Conservation (phyloP, 805 yeast genomes). For the Peterozyma toletana region DNA sequence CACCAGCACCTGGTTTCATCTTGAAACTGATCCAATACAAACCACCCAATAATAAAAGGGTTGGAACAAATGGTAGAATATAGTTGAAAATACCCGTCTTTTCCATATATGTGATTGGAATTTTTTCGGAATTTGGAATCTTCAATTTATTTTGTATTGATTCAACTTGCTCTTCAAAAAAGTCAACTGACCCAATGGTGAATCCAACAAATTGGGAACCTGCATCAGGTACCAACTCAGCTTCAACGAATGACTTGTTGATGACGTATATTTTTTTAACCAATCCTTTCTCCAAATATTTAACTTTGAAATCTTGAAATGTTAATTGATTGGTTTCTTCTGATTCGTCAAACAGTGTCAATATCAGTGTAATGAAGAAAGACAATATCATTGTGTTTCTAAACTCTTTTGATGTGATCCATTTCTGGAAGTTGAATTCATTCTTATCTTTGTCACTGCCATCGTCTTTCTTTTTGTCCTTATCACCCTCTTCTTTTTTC, state of each 20-base stretch:
- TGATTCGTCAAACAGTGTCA: background rate
- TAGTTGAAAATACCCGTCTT: slow-evolving; percentile 63
- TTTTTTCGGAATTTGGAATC: slow-evolving; percentile 52
- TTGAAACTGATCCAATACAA: slow-evolving; percentile 62
- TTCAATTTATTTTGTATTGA: slow-evolving; percentile 67
- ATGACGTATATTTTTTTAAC: slow-evolving; percentile 72
- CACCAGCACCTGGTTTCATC: slow-evolving; percentile 43
- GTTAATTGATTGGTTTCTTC: slow-evolving; percentile 41
- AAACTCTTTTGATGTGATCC: slow-evolving; percentile 6
- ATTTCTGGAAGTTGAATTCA: slow-evolving; percentile 9
- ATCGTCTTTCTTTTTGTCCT: slow-evolving; percentile 5
- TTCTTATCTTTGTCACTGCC: slow-evolving; percentile 3
- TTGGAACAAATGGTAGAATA: slow-evolving; percentile 77
- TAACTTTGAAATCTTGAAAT: slow-evolving; percentile 84
- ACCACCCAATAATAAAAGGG: slow-evolving; percentile 82
- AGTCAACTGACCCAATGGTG: slow-evolving; percentile 82
- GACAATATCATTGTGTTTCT: slow-evolving; percentile 1
- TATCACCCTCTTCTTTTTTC: background rate
- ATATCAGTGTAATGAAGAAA: slow-evolving; percentile 1
- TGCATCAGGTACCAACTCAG: slow-evolving; percentile 32
- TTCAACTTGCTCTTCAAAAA: slow-evolving; percentile 74
- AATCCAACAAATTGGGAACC: slow-evolving; percentile 35
- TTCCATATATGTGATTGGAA: slow-evolving; percentile 76
- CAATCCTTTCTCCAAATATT: slow-evolving; percentile 67
- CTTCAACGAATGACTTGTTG: slow-evolving; percentile 69